Base-by-base conservation (phyloP, 352 stramenopile species). In the Globisporangium nunn region DNA sequence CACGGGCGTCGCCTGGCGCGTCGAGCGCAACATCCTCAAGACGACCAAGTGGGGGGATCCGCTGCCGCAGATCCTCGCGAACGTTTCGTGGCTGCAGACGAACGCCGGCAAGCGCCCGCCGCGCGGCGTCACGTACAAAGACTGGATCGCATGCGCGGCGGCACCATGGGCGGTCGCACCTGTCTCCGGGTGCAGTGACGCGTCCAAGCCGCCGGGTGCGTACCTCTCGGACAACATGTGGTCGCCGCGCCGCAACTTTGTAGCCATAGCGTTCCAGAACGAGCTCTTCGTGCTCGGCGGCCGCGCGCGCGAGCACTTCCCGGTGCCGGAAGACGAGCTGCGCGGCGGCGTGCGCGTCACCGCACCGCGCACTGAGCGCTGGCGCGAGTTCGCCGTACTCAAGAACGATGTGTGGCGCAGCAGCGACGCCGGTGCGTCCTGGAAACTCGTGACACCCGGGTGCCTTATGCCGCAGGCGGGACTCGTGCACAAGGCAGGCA, bases 351-450 rank as follows among this genome's bases (percentile, higher is more conserved):
- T 72, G 18, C 55, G 51, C 14, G 50, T 59, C 33, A 58, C 69
- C 10, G 61, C 61, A 0, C 72, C 76, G 0, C 57, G 61, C 17
- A 83, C 74, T 45, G 71, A 54, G 1, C 70, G 76, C 2, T 89
- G 76, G 79, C 66, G 81, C 4, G 81, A 91, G 63, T 83, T 72
- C 51, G 68, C 73, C 0, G 78, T 91, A 7, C 64, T 91, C 17
- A 89, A 89, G 52, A 91, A 91, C 56, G 81, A 91, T 56, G 75
- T 91, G 18, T 91, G 81, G 81, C 67, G 74, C n/a, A 89, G 76
- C 48, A 81, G 70, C 15, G 79, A 89, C 59, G 68, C 77, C 29
- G 81, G 78, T 8, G 72, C 74, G 7, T 88, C 81, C 17, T 91
- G 81, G 81, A 79, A 74, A 48, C 72, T 91, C 14, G 81, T 88